A percentile compares a stretch with the other conserved stretches of the same genome.
phyloP scores from a whole-genome alignment of 345 rosid species.

The Dipteronia sinensis region DNA sequence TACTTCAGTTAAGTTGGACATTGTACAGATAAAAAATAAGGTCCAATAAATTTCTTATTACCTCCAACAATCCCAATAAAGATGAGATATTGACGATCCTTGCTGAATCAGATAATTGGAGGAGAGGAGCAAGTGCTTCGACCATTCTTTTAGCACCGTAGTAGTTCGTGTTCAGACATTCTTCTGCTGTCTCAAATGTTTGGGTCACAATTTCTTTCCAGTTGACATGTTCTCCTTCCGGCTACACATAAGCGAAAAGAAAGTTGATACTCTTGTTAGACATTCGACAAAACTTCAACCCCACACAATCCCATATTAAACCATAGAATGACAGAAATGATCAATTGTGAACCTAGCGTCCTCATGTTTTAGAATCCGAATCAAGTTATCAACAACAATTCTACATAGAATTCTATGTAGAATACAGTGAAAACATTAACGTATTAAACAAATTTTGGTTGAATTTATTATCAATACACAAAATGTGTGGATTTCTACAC shows the following conservation, averaged over 20 bases:
- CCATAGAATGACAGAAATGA: too few species aligned
- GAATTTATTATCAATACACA: too few species aligned
- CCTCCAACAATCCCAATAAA: constrained; percentile 16
- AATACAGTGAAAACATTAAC: too few species aligned
- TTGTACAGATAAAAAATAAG: too few species aligned
- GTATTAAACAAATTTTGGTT: too few species aligned
- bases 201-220: constrained; percentile 22
- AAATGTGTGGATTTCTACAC: too few species aligned
- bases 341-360: background rate
- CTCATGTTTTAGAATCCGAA: background rate
- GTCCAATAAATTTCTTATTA: background rate
- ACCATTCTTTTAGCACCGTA: constrained; percentile 29
- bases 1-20: background rate
- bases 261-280: background rate
- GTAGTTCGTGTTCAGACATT: constrained; percentile 29
- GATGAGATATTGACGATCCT: constrained; percentile 41
- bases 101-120: constrained; percentile 37
- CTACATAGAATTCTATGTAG: too few species aligned
- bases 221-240: background rate
- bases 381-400: too few species aligned
- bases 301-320: too few species aligned
- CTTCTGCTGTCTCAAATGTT: constrained; percentile 21
- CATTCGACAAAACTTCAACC: too few species aligned
- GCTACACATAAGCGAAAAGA: background rate
- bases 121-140: constrained; percentile 25